Evolutionary conservation across 495 filamentous ascomycete genomes (phyloP), one percentile per base, ranked within the genome.

Genomic region (Aspergillus haitiensis): DNA sequence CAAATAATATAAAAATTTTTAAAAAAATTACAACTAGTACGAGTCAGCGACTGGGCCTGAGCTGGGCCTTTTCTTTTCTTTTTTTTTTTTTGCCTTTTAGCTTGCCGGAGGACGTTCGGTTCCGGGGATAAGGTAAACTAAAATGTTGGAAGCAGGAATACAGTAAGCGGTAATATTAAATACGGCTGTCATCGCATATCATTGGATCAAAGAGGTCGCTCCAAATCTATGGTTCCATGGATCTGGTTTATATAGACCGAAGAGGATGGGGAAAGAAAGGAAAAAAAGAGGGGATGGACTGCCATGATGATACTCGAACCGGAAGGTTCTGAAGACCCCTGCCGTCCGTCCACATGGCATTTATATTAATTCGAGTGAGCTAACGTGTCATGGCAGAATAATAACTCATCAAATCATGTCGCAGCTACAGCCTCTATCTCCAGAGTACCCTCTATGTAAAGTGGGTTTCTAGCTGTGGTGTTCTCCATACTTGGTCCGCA

Each of bases 61-160:
- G 47, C 47, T 58, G 35, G n/a, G 33, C 33, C 27, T 27, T 54
- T 27, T 27, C 3, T 27, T 27, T 27, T 27, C 3, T 27, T 27
- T 27, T 27, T 39, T 46, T 52, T 31, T n/a, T 34, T 11, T 48
- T 16, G 32, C 54, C 13, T 57, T 33, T 27, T 27, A 3, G 21
- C 21, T 40, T 31, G 39, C 59, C 63, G 63, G 59, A n/a, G 37
- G 50, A 61, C 51, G 59, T 52, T 66, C 59, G 64, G 64, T 66
- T 62, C 58, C 62, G 62, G 50, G n/a, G 44, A 45, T 59, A 55
- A 33, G 48, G 48, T 51, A 34, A 21, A 51, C 36, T 58, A 49
- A 18, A 15, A 15, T 42, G 39, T 11, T 27, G n/a, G 15, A 52
- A 51, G 21, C 37, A 18, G 47, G 51, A 34, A 47, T 40, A 35